Evolutionary conservation across 2,329 filamentous ascomycete species (phyloP), one percentile per base, ranked within the genome.

Genomic region (Diaporthe australafricana): DNA sequence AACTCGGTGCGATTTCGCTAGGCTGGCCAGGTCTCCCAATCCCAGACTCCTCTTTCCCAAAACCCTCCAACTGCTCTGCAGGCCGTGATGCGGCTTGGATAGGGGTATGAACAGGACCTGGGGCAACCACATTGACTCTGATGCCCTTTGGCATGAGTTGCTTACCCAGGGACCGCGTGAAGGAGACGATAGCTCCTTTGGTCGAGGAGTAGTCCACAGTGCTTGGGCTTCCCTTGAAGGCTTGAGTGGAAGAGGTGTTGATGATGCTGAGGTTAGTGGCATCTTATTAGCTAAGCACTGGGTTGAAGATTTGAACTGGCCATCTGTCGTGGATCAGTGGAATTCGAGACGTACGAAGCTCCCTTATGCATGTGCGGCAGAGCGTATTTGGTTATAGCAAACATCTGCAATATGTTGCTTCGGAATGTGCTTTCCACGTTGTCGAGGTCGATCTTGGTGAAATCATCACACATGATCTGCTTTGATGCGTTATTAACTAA

Each of bases 401-500:
- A 88, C 82, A 90, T 89, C 69, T 87, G 84, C 11, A 89, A 75
- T 40, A 90, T 86, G 72, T 90, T 90, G 72, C 83, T 85, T 55
- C 84, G 84, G 82, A 90, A 91, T 0, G 86, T 87, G 74, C 84
- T 87, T 73, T 89, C 86, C 0, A 90, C 87, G 0, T 84, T 80
- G 17, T 87, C 83, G 0, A 91, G 82, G 76, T 89, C 83, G 35
- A 88, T 89, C 1, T 90, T 83, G 42, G 82, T 80, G 25, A 90
- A 84, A 40, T 89, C 83, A 7, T 84, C 78, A 77, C 84, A 88
- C 79, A 87, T 85, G 45, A 86, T 82, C 78, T 91, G 88, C 78
- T 88, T 88, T 0, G 84, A 86, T 3, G 87, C 89, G 77, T 91
- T 90, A 78, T 90, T 90, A 72, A 90, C 86, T 2, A 91, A 81